These are phyloP conservation scores for Phytophthora fragariaefolia DNA, from an alignment of 352 stramenopile genomes.

Conservation along the genomic window DNA sequence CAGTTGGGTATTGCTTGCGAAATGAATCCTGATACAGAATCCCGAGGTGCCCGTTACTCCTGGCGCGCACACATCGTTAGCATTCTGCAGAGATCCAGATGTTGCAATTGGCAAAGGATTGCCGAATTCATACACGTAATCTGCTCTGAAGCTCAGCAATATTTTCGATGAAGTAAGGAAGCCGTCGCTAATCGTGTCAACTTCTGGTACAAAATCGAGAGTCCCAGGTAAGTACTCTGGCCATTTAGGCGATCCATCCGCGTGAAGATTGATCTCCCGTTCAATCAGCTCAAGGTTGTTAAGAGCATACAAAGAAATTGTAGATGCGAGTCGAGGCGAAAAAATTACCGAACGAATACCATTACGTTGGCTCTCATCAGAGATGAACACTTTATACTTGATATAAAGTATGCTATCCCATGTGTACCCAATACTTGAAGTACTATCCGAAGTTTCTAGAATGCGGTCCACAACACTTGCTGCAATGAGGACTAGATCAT, in stretches of 20 bases:
- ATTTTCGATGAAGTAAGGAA: slow-evolving; percentile 5
- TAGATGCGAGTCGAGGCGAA: slow-evolving; percentile 19
- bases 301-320: slow-evolving; percentile 20
- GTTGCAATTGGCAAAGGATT: slow-evolving; percentile 1
- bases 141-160: background rate
- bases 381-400: slow-evolving; percentile 20
- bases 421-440: background rate
- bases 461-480: background rate
- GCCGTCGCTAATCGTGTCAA: slow-evolving; percentile 10
- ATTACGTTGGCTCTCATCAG: slow-evolving; percentile 32
- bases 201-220: background rate
- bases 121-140: slow-evolving; percentile 17
- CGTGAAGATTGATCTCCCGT: slow-evolving; percentile 21
- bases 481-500: slow-evolving; percentile 10
- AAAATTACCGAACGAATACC: slow-evolving; percentile 27
- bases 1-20: slow-evolving; percentile 3
- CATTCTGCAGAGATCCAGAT: slow-evolving; percentile 5
- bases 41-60: background rate
- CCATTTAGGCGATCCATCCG: slow-evolving; percentile 24
- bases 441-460: background rate
- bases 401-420: slow-evolving; percentile 14
- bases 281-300: slow-evolving; percentile 19
- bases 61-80: slow-evolving; percentile 1
- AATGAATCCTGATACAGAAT: slow-evolving; percentile 17
- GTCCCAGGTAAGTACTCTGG: slow-evolving; percentile 19